These are phyloP conservation scores for Stephanodiscus triporus DNA, from an alignment of 108 stramenopile species.

Conservation along the genomic window DNA sequence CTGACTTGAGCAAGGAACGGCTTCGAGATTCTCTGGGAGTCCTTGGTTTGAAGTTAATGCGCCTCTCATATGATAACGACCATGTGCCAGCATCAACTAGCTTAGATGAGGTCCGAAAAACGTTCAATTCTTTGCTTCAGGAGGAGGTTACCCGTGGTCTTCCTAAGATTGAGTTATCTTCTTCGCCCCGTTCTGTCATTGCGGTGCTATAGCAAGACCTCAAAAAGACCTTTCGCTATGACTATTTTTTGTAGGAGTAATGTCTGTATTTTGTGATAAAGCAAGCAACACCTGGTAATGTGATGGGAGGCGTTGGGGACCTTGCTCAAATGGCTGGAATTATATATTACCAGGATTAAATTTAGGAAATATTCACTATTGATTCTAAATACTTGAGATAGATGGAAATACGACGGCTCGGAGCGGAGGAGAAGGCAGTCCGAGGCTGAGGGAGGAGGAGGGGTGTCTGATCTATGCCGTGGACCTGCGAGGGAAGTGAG, in stretches of 20 bases:
- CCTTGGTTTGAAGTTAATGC: slow-evolving; percentile 36
- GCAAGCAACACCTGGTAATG: too few relatives aligned
- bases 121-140: slow-evolving; percentile 5
- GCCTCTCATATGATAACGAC: slow-evolving; percentile 20
- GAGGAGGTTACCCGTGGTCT: slow-evolving; percentile 11
- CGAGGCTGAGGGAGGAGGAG: slow-evolving; percentile 44
- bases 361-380: too few relatives aligned
- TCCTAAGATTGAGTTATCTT: background rate
- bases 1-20: slow-evolving; percentile 1
- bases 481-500: slow-evolving; percentile 76
- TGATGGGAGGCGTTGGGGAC: too few relatives aligned
- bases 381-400: too few relatives aligned
- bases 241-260: too few relatives aligned
- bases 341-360: too few relatives aligned
- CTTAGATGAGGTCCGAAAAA: slow-evolving; percentile 1
- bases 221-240: background rate
- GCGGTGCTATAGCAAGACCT: background rate
- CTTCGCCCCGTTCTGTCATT: background rate
- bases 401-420: too few relatives aligned
- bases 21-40: slow-evolving; percentile 23
- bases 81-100: slow-evolving; percentile 6
- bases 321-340: too few relatives aligned
- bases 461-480: slow-evolving; percentile 71
- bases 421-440: too few relatives aligned
- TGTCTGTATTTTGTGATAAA: too few relatives aligned